These are phyloP conservation scores for Penicillium paradoxum DNA, from an alignment of 495 filamentous ascomycete species.

Conservation along the genomic window DNA sequence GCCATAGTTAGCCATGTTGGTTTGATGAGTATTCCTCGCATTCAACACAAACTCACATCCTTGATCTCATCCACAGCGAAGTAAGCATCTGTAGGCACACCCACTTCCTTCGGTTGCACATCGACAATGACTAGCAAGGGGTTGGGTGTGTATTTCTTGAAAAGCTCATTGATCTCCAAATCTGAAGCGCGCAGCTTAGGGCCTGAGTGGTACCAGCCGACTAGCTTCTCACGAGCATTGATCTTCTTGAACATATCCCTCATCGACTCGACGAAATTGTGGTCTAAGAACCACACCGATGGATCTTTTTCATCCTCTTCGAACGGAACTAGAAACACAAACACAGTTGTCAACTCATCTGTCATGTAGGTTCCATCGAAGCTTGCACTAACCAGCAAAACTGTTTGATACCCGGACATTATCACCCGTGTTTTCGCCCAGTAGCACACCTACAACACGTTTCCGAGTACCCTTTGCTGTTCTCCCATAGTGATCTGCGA, in stretches of 20 bases:
- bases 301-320: constrained; percentile 99
- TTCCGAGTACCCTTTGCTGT: constrained; percentile 84
- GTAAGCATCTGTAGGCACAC: constrained; percentile 97
- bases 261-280: constrained; percentile 99
- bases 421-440: constrained; percentile 92
- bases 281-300: constrained; percentile 97
- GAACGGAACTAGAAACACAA: constrained; percentile 69
- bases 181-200: constrained; percentile 96
- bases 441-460: constrained; percentile 90
- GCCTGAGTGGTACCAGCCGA: constrained; percentile 99
- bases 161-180: constrained; percentile 98
- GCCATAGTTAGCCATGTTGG: constrained; percentile 5
- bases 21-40: background rate
- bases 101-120: constrained; percentile 96
- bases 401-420: constrained; percentile 97
- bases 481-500: constrained; percentile 96
- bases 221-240: constrained; percentile 96
- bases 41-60: constrained; percentile 63
- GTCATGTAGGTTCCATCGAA: constrained; percentile 5
- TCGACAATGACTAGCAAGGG: constrained; percentile 96
- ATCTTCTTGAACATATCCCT: constrained; percentile 99
- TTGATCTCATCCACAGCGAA: constrained; percentile 99
- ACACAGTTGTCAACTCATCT: constrained; percentile 15
- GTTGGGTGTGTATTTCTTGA: constrained; percentile 98
- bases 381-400: constrained; percentile 72